Evolutionary conservation across 352 stramenopile genomes (phyloP), one percentile per base, ranked within the genome.

Genomic region (Peronospora destructor): DNA sequence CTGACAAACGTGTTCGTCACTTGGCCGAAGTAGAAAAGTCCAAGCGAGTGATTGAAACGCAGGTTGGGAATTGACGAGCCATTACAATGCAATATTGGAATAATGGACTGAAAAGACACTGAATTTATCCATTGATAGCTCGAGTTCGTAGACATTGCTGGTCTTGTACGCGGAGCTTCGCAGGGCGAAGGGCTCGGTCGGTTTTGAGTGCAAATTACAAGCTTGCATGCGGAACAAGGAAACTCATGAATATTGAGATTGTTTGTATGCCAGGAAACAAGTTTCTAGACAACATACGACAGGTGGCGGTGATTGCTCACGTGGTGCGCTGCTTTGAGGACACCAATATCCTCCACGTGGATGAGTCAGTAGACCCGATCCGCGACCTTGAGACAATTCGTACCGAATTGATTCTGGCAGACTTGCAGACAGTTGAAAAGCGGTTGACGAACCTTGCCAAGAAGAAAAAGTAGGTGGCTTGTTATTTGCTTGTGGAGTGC

Each of bases 351-450:
- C 87, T 98, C 49, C 92, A 98, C 70, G 96, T 99, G 14, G 93
- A 98, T 61, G 93, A 94, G 30, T 87, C 61, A 2, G 87, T 99
- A 10, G 87, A 99, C 69, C 95, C 96, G 6, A 65, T 98, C 21
- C 72, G 95, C n/a, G 97, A 99, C 68, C 76, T 98, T 1, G 91
- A 98, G 16, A 89, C 97, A n/a, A 98, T 99, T 57, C 96, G 97
- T 55, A 82, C 96, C 1, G 97, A 99, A 66, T 73, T 99, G 17
- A 87, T 97, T 23, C 79, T 99, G 50, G 86, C 93, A 1, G 81
- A 91, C 46, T 60, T 91, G 48, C 73, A 91, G 53, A 86, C 73
- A 4, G 81, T 91, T 17, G 76, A 87, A 53, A 85, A 83, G 53
- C 68, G 74, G 10, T 49, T 89, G 35, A 42, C 54, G 21, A 85